A percentile compares a stretch with the other conserved stretches of the same genome.
Conservation (phyloP, 2,329 filamentous ascomycete species). For the Leptographium lundbergii region DNA sequence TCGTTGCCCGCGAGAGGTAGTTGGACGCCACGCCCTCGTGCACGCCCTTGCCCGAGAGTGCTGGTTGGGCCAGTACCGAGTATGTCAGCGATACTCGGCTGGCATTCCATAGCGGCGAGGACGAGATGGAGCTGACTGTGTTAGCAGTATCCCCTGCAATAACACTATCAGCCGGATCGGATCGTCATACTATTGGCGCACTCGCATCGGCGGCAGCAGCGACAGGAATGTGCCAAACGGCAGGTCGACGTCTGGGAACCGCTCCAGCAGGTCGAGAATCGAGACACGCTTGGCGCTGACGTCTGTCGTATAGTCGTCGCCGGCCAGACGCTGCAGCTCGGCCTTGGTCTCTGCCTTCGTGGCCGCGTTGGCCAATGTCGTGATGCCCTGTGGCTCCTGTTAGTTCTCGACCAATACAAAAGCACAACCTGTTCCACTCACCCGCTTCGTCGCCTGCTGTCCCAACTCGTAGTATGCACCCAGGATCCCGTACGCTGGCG, state of each 20-base stretch:
- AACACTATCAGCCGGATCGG: neutral
- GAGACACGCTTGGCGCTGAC: conserved; percentile 46
- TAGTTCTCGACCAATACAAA: no score
- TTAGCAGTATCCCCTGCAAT: conserved; percentile 7
- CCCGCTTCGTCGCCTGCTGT: conserved; percentile 58
- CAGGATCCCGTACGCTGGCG: conserved; percentile 52
- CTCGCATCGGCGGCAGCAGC: conserved; percentile 64
- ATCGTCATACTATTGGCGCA: conserved; percentile 47
- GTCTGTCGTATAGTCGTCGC: conserved; percentile 32
- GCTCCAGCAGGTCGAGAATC: conserved; percentile 57
- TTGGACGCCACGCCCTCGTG: conserved; percentile 48
- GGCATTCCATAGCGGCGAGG: conserved; percentile 50
- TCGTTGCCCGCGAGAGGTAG: conserved; percentile 39
- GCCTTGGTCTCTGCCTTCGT: conserved; percentile 15
- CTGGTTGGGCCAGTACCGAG: conserved; percentile 46
- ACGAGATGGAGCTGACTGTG: conserved; percentile 50
- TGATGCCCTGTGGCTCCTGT: conserved; percentile 24
- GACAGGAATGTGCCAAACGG: conserved; percentile 55
- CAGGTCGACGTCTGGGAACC: conserved; percentile 44
- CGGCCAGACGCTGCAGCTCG: conserved; percentile 33
- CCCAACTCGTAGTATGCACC: conserved; percentile 61
- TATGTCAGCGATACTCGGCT: conserved; percentile 53
- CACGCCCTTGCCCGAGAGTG: conserved; percentile 34
- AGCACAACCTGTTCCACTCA: conserved; percentile 16
- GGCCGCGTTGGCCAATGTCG: conserved; percentile 17